Evolutionary conservation across 1,284 basidiomycete species (phyloP), one percentile per base, ranked within the genome.

Genomic region (Marasmius tenuissimus): DNA sequence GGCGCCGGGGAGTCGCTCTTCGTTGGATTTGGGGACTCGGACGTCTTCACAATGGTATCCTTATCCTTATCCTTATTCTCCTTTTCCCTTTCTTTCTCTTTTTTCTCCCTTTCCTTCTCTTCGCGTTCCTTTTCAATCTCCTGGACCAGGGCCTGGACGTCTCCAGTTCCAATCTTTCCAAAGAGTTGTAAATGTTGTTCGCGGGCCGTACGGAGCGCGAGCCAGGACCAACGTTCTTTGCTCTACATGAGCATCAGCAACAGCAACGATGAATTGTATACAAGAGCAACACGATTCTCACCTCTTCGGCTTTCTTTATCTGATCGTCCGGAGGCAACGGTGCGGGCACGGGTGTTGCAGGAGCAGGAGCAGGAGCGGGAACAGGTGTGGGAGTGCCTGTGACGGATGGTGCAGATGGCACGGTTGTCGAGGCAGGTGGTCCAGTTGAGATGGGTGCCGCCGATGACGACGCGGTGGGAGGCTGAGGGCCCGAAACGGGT

Each of bases 111-210:
- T 61, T 72, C 72, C 7, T 60, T 61, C 65, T 67, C 73, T 62
- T 71, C 68, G 57, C 72, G 69, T 66, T 85, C 87, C 59, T 81
- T 81, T 62, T 92, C 90, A 56, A 92, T 91, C 73, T 88, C 89
- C 57, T 85, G 79, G 12, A 78, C 79, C 42, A 92, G 81, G n/a
- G 80, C 70, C 51, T 82, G 76, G 61, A 92, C 78, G 65, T 92
- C 89, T 9, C 89, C 90, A n/a, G 84, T 85, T n/a, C 87, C 89
- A 65, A 91, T 89, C 75, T 85, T 89, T n/a, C 85, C 84, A 64
- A 92, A 91, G 67, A 88, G 85, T 66, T 86, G 84, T 53, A 91
- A 71, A 71, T 91, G 77, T 64, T 84, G 82, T 66, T 91, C 90
- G 40, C 90, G 87, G 61, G 87, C 85, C 57, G 84, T 83, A 35